These are phyloP conservation scores for Suillus americanus DNA, from an alignment of 768 basidiomycete genomes.

Conservation along the genomic window DNA sequence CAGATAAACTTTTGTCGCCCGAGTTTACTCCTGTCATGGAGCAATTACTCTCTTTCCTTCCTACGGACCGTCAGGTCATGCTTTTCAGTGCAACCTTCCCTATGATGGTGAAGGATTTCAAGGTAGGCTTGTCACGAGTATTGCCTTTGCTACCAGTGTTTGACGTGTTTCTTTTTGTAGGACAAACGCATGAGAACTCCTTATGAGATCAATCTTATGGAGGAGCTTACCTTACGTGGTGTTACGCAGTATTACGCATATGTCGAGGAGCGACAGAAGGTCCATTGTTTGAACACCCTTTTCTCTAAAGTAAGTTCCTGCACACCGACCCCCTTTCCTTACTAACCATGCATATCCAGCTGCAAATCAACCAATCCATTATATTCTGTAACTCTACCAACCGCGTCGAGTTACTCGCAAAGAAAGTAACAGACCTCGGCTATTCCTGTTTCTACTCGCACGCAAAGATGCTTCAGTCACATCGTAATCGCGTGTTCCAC, in stretches of 20 bases:
- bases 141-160: constrained; percentile 10
- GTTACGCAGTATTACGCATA: constrained; percentile 99
- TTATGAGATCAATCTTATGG: constrained; percentile 99
- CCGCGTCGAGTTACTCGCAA: constrained; percentile 97
- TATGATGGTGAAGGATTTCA: constrained; percentile 98
- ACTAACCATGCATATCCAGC: constrained; percentile 42
- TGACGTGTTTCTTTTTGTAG: constrained; percentile 38
- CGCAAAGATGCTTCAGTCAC: constrained; percentile 98
- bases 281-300: constrained; percentile 98
- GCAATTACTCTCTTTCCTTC: constrained; percentile 85
- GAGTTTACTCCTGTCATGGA: constrained; percentile 99
- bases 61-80: constrained; percentile 92
- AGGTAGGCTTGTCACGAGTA: constrained; percentile 47
- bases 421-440: constrained; percentile 98
- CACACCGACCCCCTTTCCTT: neutral
- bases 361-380: constrained; percentile 99
- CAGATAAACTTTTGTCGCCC: constrained; percentile 94
- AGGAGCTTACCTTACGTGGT: constrained; percentile 96
- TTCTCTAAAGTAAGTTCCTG: constrained; percentile 80
- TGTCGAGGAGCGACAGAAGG: constrained; percentile 98
- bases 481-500: constrained; percentile 99
- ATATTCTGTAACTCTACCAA: constrained; percentile 99
- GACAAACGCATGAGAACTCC: constrained; percentile 96
- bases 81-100: constrained; percentile 99
- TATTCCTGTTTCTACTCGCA: constrained; percentile 99